Evolutionary conservation across 2,329 filamentous ascomycete species (phyloP).

Genomic region (Xylariaceae sp.): DNA sequence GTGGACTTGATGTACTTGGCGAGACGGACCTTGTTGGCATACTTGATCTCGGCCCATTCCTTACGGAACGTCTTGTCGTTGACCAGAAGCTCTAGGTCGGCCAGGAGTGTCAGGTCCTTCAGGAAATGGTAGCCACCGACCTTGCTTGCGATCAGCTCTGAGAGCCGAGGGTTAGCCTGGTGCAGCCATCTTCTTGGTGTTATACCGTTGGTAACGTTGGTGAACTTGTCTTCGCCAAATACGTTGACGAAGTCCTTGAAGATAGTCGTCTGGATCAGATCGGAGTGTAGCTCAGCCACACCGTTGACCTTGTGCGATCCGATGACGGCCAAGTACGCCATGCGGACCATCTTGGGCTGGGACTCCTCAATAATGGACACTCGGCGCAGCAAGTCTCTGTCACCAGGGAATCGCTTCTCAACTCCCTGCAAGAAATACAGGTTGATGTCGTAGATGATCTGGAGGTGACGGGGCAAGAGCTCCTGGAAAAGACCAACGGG

Average conservation of each 20-base stretch:
- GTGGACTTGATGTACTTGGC: constrained; percentile 85
- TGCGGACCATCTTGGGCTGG: constrained; percentile 94
- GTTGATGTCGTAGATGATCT: constrained; percentile 99
- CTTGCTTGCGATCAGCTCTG: constrained; percentile 87
- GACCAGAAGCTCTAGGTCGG: constrained; percentile 76
- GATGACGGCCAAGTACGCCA: constrained; percentile 92
- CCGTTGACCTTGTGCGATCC: constrained; percentile 99
- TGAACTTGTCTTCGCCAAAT: constrained; percentile 95
- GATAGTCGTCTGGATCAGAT: constrained; percentile 97
- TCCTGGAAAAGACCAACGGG: constrained; percentile 89
- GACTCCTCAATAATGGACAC: constrained; percentile 99
- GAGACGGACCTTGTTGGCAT: constrained; percentile 87
- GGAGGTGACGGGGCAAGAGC: constrained; percentile 84
- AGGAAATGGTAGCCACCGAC: constrained; percentile 77
- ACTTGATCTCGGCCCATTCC: constrained; percentile 96
- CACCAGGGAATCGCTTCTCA: constrained; percentile 83
- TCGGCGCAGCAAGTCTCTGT: constrained; percentile 74
- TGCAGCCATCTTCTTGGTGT: constrained; percentile 95
- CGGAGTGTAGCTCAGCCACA: constrained; percentile 94
- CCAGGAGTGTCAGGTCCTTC: constrained; percentile 81
- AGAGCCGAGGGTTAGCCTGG: constrained; percentile 90
- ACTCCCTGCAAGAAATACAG: constrained; percentile 86
- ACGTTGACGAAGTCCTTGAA: constrained; percentile 98
- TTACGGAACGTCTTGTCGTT: constrained; percentile 87
- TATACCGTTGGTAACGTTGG: constrained; percentile 97